phyloP scores from a whole-genome alignment of 2,329 filamentous ascomycete genomes.

The Fusarium austroafricanum region DNA sequence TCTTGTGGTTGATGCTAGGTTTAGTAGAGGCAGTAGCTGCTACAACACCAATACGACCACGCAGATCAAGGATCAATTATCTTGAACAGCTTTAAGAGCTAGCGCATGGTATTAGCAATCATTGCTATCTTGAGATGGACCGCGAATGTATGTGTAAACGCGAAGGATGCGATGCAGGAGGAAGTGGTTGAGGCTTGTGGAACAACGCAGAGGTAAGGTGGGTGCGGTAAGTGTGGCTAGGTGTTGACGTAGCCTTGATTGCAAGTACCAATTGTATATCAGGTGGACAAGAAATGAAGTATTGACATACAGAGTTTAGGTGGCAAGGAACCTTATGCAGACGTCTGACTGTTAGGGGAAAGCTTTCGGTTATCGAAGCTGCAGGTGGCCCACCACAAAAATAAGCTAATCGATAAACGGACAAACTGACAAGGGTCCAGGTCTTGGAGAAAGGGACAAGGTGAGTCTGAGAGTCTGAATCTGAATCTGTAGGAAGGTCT shows the following conservation, averaged over 20 bases:
- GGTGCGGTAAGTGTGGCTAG: conserved; percentile 21
- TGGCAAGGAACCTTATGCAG: conserved; percentile 37
- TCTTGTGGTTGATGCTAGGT: conserved; percentile 44
- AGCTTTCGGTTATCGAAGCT: conserved; percentile 37
- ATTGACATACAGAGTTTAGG: conserved; percentile 42
- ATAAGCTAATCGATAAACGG: conserved; percentile 41
- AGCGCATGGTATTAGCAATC: conserved; percentile 48
- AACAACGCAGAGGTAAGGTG: not conserved
- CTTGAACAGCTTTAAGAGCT: conserved; percentile 44
- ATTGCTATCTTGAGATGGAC: conserved; percentile 37
- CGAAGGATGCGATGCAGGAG: conserved; percentile 29
- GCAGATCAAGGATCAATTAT: conserved; percentile 44
- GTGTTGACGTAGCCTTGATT: conserved; percentile 41
- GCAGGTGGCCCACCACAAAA: conserved; percentile 39
- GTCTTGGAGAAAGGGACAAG: conserved; percentile 27
- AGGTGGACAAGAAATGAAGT: conserved; percentile 27
- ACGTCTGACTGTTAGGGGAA: conserved; percentile 34
- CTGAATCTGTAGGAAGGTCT: conserved; percentile 42
- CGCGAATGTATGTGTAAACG: conserved; percentile 31
- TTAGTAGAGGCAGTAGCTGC: conserved; percentile 40
- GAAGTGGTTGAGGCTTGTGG: conserved; percentile 24
- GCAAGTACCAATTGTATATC: conserved; percentile 24
- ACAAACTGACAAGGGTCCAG: conserved; percentile 37
- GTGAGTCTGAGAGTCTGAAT: not conserved
- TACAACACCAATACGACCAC: conserved; percentile 37